A percentile compares a stretch with the other conserved stretches of the same genome.
Evolutionary conservation across 2,329 filamentous ascomycete genomes (phyloP).

Genomic region (Coniochaeta hoffmannii): DNA sequence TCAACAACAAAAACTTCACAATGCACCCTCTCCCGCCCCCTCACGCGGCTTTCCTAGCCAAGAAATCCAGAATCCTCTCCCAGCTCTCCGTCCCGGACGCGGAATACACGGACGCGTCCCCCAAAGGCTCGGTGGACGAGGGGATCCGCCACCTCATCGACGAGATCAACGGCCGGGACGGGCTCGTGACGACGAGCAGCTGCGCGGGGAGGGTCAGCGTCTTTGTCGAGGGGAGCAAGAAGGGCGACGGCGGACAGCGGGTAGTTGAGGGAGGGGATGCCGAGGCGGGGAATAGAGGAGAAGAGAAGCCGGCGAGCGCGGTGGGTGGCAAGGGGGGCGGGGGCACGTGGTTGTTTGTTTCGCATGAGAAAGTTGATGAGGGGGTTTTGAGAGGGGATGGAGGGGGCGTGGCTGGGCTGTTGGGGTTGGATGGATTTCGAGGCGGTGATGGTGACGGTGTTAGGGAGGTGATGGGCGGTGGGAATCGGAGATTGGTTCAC

Average conservation of each 20-base stretch:
- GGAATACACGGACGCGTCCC: constrained; percentile 75
- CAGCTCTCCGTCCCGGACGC: constrained; percentile 60
- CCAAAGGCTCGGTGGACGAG: constrained; percentile 79
- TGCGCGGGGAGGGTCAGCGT: constrained; percentile 84
- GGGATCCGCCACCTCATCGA: constrained; percentile 71
- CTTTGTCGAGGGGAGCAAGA: constrained; percentile 71
- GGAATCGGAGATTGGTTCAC: constrained; percentile 50
- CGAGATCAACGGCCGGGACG: constrained; percentile 66
- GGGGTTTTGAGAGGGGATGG: constrained; percentile 16
- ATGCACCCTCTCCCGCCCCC: constrained; percentile 15
- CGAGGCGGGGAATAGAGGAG: constrained; percentile 7
- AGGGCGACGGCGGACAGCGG: no score
- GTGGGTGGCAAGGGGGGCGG: constrained; percentile 78
- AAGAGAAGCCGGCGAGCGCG: constrained; percentile 17
- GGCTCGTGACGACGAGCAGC: constrained; percentile 86
- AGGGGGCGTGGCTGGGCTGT: constrained; percentile 19
- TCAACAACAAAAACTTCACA: neutral
- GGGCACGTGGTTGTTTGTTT: constrained; percentile 80
- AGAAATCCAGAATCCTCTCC: constrained; percentile 66
- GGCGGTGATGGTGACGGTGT: constrained; percentile 13
- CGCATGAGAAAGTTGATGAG: constrained; percentile 60
- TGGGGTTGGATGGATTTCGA: constrained; percentile 29
- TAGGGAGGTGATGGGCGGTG: constrained; percentile 8
- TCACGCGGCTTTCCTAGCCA: constrained; percentile 40
- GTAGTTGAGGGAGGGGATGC: constrained; percentile 11